phyloP scores from a whole-genome alignment of 306 rosid species.

The Rosa lucieae region DNA sequence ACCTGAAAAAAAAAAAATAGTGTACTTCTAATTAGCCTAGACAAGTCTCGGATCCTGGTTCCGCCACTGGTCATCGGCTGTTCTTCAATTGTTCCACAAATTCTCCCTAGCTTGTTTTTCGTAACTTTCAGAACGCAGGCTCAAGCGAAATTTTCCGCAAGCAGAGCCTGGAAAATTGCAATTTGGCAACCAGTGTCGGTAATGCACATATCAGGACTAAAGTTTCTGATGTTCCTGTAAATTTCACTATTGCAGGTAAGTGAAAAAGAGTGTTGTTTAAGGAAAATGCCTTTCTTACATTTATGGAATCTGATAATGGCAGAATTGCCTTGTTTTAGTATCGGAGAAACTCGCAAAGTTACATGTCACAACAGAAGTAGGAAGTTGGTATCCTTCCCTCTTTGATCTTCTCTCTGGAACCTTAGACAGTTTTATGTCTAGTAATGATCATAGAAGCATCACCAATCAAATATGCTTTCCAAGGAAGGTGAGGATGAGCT shows the following conservation, averaged over 20 bases:
- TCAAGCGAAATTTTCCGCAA: too few relatives aligned
- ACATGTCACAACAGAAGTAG: background rate
- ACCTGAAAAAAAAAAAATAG: too few relatives aligned
- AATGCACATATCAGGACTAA: background rate
- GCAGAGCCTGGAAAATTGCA: background rate
- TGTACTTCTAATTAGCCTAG: too few relatives aligned
- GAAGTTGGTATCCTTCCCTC: background rate
- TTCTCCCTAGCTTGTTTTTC: too few relatives aligned
- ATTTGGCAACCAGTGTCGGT: background rate
- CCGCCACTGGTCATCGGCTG: too few relatives aligned
- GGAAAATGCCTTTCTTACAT: background rate
- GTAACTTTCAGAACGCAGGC: too few relatives aligned
- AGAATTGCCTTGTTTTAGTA: background rate
- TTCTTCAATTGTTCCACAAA: too few relatives aligned
- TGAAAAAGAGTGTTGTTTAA: background rate
- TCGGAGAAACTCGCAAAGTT: background rate
- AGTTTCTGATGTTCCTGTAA: background rate
- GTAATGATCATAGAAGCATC: background rate
- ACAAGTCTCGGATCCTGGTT: too few relatives aligned
- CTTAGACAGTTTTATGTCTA: background rate
- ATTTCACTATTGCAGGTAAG: background rate
- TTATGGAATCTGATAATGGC: background rate
- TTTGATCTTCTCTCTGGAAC: background rate
- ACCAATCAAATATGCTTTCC: slow-evolving; percentile 29
- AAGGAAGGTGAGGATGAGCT: slow-evolving; percentile 49